Evolutionary conservation across 371 early-diverging fungal species (phyloP).

Genomic region (Batkoa obscura): DNA sequence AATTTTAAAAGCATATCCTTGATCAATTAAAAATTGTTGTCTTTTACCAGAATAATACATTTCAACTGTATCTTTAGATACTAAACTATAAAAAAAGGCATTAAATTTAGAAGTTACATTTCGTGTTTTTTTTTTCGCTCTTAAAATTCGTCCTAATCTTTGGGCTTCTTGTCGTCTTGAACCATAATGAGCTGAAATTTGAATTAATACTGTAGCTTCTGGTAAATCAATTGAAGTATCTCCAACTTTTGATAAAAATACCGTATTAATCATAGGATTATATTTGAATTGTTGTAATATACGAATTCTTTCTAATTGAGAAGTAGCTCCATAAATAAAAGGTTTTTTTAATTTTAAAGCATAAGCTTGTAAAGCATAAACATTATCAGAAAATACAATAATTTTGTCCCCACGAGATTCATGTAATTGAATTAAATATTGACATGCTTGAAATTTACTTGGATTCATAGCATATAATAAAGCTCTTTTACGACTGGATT

Average conservation of each 20-base stretch:
- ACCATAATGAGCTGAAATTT: constrained; percentile 98
- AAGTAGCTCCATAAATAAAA: constrained; percentile 94
- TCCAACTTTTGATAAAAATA: constrained; percentile 96
- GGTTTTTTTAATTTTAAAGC: constrained; percentile 84
- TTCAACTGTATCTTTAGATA: constrained; percentile 97
- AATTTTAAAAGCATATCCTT: constrained; percentile 98
- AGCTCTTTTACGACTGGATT: constrained; percentile 44
- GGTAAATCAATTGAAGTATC: constrained; percentile 99
- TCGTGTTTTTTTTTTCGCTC: constrained; percentile 95
- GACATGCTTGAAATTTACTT: constrained; percentile 93
- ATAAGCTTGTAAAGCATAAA: constrained; percentile 88
- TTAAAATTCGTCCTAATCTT: constrained; percentile 84
- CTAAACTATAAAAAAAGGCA: constrained; percentile 96
- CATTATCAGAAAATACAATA: constrained; percentile 99
- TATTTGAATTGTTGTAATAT: constrained; percentile 91
- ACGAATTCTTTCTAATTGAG: constrained; percentile 87
- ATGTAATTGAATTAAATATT: constrained; percentile 92
- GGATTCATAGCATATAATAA: constrained; percentile 97
- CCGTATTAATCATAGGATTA: constrained; percentile 85
- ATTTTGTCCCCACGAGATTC: constrained; percentile 98
- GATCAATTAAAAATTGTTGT: constrained; percentile 98
- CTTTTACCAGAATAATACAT: constrained; percentile 97
- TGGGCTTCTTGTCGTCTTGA: constrained; percentile 99
- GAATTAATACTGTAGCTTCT: constrained; percentile 98
- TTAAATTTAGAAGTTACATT: constrained; percentile 39